Evolutionary conservation across 148 eudicot species (phyloP).

Genomic region (Nyssa sinensis): DNA sequence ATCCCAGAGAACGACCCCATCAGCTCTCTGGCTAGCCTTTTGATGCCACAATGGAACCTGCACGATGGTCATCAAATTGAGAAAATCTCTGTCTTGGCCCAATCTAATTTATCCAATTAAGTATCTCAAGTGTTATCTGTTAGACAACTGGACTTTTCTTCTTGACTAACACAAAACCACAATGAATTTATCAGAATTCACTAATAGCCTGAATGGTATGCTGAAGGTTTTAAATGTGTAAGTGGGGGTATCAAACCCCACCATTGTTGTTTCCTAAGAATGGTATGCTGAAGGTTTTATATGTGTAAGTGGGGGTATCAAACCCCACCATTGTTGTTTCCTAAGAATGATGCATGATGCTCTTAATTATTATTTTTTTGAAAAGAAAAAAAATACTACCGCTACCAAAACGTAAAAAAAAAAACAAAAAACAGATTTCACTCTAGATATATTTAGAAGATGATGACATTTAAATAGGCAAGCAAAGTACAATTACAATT

Average conservation of each 20-base stretch:
- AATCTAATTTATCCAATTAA: background rate
- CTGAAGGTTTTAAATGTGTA: background rate
- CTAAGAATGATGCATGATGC: no score
- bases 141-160: background rate
- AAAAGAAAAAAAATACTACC: no score
- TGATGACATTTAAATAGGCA: background rate
- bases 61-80: constrained; percentile 13
- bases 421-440: background rate
- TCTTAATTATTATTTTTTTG: background rate
- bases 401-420: no score
- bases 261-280: background rate
- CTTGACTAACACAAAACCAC: background rate
- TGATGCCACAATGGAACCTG: constrained; percentile 97
- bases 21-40: constrained; percentile 94
- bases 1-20: constrained; percentile 89
- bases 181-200: no score
- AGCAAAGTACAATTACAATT: no score
- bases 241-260: background rate
- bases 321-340: background rate
- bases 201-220: no score
- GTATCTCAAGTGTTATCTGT: background rate
- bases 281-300: background rate
- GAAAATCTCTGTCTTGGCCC: background rate
- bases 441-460: background rate
- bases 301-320: background rate